These are phyloP conservation scores for Aspergillus affinis DNA, from an alignment of 495 filamentous ascomycete genomes.

Conservation along the genomic window DNA sequence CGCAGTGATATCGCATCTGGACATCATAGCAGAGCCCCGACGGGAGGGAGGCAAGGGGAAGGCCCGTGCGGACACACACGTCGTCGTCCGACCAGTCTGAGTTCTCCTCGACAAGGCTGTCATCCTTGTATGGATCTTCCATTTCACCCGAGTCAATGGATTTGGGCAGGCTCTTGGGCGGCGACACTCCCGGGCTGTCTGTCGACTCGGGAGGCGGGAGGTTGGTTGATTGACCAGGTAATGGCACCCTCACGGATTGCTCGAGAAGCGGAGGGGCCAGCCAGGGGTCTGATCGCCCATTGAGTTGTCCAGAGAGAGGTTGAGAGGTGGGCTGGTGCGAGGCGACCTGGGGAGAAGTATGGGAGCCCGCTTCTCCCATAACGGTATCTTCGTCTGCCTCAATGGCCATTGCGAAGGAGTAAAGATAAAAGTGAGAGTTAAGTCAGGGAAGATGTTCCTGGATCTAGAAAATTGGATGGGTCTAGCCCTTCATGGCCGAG, in stretches of 20 bases:
- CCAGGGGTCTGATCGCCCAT: conserved; percentile 22
- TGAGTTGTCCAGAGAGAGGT: conserved; percentile 20
- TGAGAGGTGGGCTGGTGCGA: conserved; percentile 15
- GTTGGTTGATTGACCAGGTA: conserved; percentile 11
- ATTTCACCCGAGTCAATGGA: conserved; percentile 26
- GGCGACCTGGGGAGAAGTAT: conserved; percentile 18
- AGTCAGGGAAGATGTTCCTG: conserved; percentile 10
- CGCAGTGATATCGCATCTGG: conserved; percentile 89
- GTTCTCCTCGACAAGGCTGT: conserved; percentile 39
- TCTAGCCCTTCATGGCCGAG: conserved; percentile 28
- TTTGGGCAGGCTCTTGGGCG: conserved; percentile 24
- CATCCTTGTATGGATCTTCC: conserved; percentile 26
- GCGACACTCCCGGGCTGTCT: conserved; percentile 14
- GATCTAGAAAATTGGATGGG: not conserved
- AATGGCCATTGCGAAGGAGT: conserved; percentile 22
- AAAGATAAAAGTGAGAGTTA: not conserved
- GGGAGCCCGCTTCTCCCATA: conserved; percentile 37
- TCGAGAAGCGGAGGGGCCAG: conserved; percentile 33
- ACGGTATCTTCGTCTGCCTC: conserved; percentile 42
- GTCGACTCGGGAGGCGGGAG: conserved; percentile 5
- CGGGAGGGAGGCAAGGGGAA: conserved; percentile 49
- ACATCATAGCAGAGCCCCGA: conserved; percentile 87
- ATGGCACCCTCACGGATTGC: conserved; percentile 17
- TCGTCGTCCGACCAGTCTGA: conserved; percentile 46
- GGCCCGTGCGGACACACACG: conserved; percentile 20